Percentiles rank a stretch among this genome's conserved stretches.
Evolutionary conservation across 345 rosid genomes (phyloP).

Genomic region (Salix udensis): DNA sequence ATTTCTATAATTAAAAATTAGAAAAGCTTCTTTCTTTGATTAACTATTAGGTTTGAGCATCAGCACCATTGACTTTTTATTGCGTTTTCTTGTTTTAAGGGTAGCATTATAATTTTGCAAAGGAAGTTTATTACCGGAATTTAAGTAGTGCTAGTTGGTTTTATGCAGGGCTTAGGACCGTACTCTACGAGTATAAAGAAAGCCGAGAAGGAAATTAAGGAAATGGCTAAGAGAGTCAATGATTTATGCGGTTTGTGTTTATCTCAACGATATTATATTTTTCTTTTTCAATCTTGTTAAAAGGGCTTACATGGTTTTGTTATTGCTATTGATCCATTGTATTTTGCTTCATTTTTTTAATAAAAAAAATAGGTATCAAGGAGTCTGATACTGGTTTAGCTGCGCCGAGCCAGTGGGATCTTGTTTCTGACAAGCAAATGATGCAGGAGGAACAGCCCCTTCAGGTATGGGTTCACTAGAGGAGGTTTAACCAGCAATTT

Average conservation of each 20-base stretch:
- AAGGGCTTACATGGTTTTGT: neutral
- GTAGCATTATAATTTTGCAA: neutral
- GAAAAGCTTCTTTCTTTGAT: neutral
- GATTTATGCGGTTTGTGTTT: slow-evolving; percentile 67
- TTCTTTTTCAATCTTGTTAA: neutral
- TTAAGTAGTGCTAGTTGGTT: too few species aligned
- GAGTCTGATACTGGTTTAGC: slow-evolving; percentile 97
- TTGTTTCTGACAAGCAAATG: slow-evolving; percentile 99
- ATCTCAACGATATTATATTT: neutral
- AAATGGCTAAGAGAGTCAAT: slow-evolving; percentile 83
- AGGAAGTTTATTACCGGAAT: too few species aligned
- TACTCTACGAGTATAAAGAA: slow-evolving; percentile 79
- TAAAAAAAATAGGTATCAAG: slow-evolving; percentile 57
- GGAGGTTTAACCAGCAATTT: neutral
- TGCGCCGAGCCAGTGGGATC: slow-evolving; percentile 99
- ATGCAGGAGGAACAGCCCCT: slow-evolving; percentile 99
- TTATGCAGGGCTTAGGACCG: slow-evolving; percentile 82
- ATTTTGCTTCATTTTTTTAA: neutral
- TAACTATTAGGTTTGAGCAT: neutral
- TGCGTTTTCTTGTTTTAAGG: neutral
- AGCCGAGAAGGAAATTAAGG: slow-evolving; percentile 91
- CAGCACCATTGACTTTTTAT: neutral
- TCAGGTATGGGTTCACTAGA: slow-evolving; percentile 32
- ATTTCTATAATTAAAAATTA: too few species aligned
- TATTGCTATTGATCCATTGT: neutral